Base-by-base conservation (phyloP, 2,329 filamentous ascomycete species). In the Aspergillus sp. region DNA sequence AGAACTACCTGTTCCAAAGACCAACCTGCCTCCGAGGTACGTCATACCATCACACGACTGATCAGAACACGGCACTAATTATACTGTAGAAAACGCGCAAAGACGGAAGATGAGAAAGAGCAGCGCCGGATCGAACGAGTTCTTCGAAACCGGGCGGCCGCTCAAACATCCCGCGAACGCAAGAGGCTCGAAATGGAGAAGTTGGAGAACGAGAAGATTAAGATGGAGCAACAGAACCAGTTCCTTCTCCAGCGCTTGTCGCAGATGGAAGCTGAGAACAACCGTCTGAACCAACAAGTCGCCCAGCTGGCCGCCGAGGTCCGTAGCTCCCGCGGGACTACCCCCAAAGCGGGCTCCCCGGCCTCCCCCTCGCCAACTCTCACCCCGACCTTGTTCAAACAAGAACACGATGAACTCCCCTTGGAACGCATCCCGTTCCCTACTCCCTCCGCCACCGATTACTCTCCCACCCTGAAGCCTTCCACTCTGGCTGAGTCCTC, bases 21-120 rank as follows among this genome's bases (percentile, higher is more conserved):
- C 94, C 30, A 95, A 93, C 68, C 84, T 97, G 7, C 93, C 93
- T 55, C 93, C 93, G 36, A 87, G 92, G 87, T 89, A 83, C 16
- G 35, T n/a, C 11, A n/a, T 17, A 5, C 11, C 26, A 30, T 9
- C 11, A 36, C 4, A 26, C 9, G 10, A 10, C 3, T 7, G 2
- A 10, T 6, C n/a, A n/a, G 11, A 22, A 36, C 10, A 16, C n/a
- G 26, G 11, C 16, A 17, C 57, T 59, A 55, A 66, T 47, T 1
- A 8, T 54, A 7, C 50, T 51, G 0, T 57, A 90, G 89, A 61
- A 99, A 99, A 84, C 90, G 94, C 57, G 94, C 94, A 64, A 99
- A 97, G 82, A 99, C 94, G 2, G 93, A 95, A 65, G 94, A 96
- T 67, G 94, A 99, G 75, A 99, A 99, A 77, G 94, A 97, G 76